A percentile compares a stretch with the other conserved stretches of the same genome.
These are phyloP conservation scores for Penicillium sp. DNA, from an alignment of 2,329 filamentous ascomycete genomes.

Conservation along the genomic window DNA sequence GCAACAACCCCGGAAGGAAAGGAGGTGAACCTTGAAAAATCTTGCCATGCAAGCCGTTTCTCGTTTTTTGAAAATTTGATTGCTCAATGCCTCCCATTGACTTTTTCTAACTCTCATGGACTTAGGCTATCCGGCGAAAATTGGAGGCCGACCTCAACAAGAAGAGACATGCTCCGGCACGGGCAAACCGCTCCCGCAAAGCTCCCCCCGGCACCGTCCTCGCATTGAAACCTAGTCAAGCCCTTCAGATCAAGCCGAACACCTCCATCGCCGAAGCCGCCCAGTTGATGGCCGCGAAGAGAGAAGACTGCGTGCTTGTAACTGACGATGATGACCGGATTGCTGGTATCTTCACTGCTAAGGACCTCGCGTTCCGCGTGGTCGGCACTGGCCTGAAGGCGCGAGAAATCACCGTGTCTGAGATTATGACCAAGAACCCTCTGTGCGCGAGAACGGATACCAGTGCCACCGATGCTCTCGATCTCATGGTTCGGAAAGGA, in stretches of 20 bases:
- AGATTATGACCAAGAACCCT: conserved; percentile 99
- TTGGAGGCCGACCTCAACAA: conserved; percentile 96
- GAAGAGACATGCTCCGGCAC: conserved; percentile 74
- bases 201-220: conserved; percentile 93
- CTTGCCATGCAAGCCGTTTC: no score
- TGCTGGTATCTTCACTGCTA: conserved; percentile 96
- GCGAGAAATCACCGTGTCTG: conserved; percentile 79
- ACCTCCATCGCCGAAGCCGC: conserved; percentile 93
- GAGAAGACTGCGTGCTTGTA: conserved; percentile 93
- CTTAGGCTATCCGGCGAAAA: conserved; percentile 95
- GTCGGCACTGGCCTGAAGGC: conserved; percentile 86
- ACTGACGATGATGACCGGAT: conserved; percentile 97
- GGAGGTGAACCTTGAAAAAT: no score
- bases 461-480: conserved; percentile 90
- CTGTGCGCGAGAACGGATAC: conserved; percentile 95
- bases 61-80: no score
- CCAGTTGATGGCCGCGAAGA: conserved; percentile 96
- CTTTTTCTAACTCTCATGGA: no score
- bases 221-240: conserved; percentile 86
- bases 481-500: conserved; percentile 96
- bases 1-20: no score
- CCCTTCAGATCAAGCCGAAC: conserved; percentile 90
- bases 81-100: no score
- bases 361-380: conserved; percentile 94
- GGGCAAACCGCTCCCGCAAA: conserved; percentile 78